These are phyloP conservation scores for Hanseniaspora taiwanica DNA, from an alignment of 805 yeast genomes.

Conservation along the genomic window DNA sequence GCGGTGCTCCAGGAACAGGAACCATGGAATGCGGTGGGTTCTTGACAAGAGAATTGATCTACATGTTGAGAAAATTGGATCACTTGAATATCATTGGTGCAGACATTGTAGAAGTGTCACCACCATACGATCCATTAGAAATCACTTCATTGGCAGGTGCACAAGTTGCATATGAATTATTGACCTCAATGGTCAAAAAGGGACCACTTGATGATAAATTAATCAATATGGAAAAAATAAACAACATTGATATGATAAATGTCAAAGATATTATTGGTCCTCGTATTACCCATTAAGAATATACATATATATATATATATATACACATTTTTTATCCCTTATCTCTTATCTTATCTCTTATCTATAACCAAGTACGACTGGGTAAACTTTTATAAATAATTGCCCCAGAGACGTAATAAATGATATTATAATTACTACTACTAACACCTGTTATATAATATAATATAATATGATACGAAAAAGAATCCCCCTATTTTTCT, in stretches of 20 bases:
- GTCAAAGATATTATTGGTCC: not conserved
- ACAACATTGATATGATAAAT: not conserved
- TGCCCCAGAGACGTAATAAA: too few species aligned
- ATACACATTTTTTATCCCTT: not conserved
- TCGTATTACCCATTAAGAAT: too few species aligned
- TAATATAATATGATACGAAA: too few species aligned
- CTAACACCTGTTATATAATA: too few species aligned
- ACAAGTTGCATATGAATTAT: conserved; percentile 54
- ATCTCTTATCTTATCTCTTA: too few species aligned
- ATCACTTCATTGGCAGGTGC: conserved; percentile 59
- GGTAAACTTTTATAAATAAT: too few species aligned
- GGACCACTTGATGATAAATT: conserved; percentile 22
- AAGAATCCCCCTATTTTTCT: too few species aligned
- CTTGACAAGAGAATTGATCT: conserved; percentile 49
- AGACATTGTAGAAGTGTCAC: conserved; percentile 65
- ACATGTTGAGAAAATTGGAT: conserved; percentile 44
- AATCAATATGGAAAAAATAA: not conserved
- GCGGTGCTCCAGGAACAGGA: conserved; percentile 67
- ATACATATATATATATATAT: not conserved
- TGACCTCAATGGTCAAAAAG: conserved; percentile 63
- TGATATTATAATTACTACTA: too few species aligned
- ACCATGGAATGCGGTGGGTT: conserved; percentile 71
- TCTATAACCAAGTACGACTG: too few species aligned
- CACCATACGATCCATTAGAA: conserved; percentile 52
- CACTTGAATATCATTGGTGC: conserved; percentile 57